Conservation (phyloP, 2,329 filamentous ascomycete species). For the Colletotrichum navitas region DNA sequence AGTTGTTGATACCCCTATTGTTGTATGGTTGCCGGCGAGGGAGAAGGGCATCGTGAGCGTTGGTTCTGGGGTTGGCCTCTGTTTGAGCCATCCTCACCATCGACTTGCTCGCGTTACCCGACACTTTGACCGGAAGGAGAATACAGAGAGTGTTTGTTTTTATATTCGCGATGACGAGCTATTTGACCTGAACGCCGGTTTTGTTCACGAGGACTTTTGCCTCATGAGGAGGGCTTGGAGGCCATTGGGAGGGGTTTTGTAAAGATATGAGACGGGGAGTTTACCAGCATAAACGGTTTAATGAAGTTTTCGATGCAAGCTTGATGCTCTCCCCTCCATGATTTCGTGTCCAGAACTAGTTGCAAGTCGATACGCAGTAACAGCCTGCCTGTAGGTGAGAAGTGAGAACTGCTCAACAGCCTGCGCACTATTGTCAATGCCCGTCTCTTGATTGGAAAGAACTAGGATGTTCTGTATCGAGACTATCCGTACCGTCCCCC, state of each 20-base stretch:
- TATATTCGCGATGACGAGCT: conserved; percentile 20
- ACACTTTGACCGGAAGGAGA: conserved; percentile 10
- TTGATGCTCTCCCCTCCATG: not conserved
- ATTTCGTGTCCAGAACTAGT: too few species aligned
- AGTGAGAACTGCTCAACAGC: not conserved
- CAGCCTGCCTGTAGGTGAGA: too few species aligned
- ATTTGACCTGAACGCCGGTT: conserved; percentile 18
- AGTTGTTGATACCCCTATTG: conserved; percentile 44
- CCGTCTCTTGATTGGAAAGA: conserved; percentile 29
- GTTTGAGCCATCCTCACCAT: not conserved
- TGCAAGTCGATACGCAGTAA: not conserved
- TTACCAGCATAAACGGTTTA: conserved; percentile 29
- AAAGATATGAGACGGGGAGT: conserved; percentile 8
- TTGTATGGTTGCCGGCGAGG: conserved; percentile 24
- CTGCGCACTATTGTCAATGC: conserved; percentile 20
- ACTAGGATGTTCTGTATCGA: too few species aligned
- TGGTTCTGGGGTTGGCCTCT: not conserved
- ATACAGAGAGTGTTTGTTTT: conserved; percentile 36
- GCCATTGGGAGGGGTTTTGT: conserved; percentile 27
- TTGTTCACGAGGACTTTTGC: conserved; percentile 11
- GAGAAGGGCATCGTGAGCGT: not conserved
- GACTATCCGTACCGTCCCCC: too few species aligned
- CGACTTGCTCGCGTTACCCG: not conserved
- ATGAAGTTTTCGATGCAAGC: conserved; percentile 24
- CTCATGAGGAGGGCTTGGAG: conserved; percentile 34